Evolutionary conservation across 164 flowering plant genomes (phyloP).

Genomic region (Malania oleifera): DNA sequence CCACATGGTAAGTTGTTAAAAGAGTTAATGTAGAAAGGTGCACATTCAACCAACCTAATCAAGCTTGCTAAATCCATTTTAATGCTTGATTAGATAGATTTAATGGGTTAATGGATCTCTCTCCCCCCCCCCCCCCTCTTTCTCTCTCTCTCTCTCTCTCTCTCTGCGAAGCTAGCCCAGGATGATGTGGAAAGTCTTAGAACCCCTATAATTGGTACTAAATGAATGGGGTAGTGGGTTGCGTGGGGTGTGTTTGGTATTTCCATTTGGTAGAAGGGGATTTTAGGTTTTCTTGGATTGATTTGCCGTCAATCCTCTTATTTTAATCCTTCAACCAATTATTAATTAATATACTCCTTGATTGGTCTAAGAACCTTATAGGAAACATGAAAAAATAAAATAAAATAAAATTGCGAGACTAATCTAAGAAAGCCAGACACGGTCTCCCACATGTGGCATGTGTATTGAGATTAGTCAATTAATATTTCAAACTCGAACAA

Average conservation of each 20-base stretch:
- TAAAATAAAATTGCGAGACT: no score
- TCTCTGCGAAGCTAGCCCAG: conserved; percentile 4
- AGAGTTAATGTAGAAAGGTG: neutral
- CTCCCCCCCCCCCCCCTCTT: neutral
- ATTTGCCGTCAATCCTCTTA: conserved; percentile 15
- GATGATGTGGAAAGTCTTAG: conserved; percentile 10
- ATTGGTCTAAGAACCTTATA: conserved; percentile 22
- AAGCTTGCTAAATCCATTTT: conserved; percentile 4
- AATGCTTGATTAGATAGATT: conserved; percentile 14
- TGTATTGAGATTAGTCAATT: conserved; percentile 38
- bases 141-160: neutral
- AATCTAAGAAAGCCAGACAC: conserved; percentile 31
- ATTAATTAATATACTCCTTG: conserved; percentile 25
- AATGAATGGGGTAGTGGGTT: conserved; percentile 9
- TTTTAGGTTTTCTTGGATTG: conserved; percentile 9
- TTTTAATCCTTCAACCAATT: conserved; percentile 11
- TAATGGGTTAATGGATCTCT: neutral
- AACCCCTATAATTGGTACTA: conserved; percentile 11
- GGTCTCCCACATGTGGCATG: conserved; percentile 67
- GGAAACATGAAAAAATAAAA: conserved; percentile 22
- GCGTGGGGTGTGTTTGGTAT: conserved; percentile 16
- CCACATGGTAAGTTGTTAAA: neutral
- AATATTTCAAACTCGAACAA: conserved; percentile 15
- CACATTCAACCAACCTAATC: conserved; percentile 1
- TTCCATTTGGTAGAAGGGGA: conserved; percentile 16